Base-by-base conservation (phyloP, 257 asterid genomes). In the Jaltomata sinuosa region DNA sequence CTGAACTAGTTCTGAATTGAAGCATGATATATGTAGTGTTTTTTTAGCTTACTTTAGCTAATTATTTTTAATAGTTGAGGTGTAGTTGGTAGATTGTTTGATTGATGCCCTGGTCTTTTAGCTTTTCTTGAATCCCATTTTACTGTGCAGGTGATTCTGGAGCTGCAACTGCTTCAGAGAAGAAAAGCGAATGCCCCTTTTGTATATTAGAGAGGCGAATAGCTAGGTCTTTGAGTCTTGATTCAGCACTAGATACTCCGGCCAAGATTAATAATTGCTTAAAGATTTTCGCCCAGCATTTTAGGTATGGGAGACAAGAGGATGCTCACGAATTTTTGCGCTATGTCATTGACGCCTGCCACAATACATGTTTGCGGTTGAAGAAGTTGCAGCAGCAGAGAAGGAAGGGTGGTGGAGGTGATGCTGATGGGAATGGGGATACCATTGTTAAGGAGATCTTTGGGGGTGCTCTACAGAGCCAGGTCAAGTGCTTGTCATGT, bases 271-370 rank as follows among this genome's bases (percentile, higher is more conserved):
- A 93, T 87, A 90, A 67, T 88, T 92, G 94, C 86, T 88, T 96
- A 90, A 89, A 91, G 89, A 86, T 96, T 89, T 96, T 91, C 83
- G 97, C 97, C 10, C 95, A 91, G 88, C 97, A 96, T 88, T 94
- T 96, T 89, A 94, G 91, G 80, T 76, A 84, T 8, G 99, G 99
- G 87, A 91, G 97, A 88, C 99, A 96, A 85, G 99, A 96, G 88
- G 99, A 96, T 88, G 99, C 99, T 16, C 99, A 96, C 89, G 99
- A 97, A 87, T 97, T 97, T 87, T 90, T 97, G 94, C 96, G 97
- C 40, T 97, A 97, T 91, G 99, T 97, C 86, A 97, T 97, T 67
- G 99, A 95, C 86, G 95, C 98, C 21, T 97, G 99, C 87, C 99
- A 97, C 86, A 91, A 95, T 81, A 91, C 99, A 12, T 97, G 99